Base-by-base conservation (phyloP, 371 early-diverging fungal species). In the Mortierella polycephala region DNA sequence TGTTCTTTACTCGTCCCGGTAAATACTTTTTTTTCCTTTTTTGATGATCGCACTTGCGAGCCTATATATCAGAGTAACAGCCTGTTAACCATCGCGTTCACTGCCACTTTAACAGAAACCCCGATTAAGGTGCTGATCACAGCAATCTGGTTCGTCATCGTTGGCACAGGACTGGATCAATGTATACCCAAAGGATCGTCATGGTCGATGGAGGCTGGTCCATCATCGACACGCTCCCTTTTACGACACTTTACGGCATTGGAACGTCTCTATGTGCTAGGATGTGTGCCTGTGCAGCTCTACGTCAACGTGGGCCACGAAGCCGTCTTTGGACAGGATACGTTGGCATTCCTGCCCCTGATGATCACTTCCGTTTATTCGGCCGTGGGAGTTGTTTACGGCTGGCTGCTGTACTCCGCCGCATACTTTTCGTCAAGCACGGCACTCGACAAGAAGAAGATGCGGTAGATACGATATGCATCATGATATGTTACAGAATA, bases 331-430 rank as follows among this genome's bases (percentile, higher is more conserved):
- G 86, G 86, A 0, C 71, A 79, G 30, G 81, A 81, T 1, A 60
- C 53, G 23, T 63, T 94, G 23, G 89, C 87, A 64, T 96, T 97
- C 64, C 71, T 97, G 60, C 95, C 97, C 14, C 83, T 97, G 71
- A 90, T 96, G 87, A 54, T 91, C 61, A 91, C 90, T 0, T 96
- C 96, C 11, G 87, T 93, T 9, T 95, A 95, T 67, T 90, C 91
- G 49, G 88, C 92, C 2, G 64, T 89, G 2, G 97, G 96, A 11
- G 85, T 96, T 8, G 57, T 89, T n/a, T 94, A 93, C 82, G 88
- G 91, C 20, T 96, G 92, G 92, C 55, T 85, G 14, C 57, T 83
- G 57, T 83, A 89, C 64, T 82, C 75, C 44, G 61, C 61, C 40
- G 21, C 64, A 13, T 76, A 67, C 42, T 67, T 71, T 46, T 64